Conservation (phyloP, 768 basidiomycete genomes). For the Serendipita indica region DNA sequence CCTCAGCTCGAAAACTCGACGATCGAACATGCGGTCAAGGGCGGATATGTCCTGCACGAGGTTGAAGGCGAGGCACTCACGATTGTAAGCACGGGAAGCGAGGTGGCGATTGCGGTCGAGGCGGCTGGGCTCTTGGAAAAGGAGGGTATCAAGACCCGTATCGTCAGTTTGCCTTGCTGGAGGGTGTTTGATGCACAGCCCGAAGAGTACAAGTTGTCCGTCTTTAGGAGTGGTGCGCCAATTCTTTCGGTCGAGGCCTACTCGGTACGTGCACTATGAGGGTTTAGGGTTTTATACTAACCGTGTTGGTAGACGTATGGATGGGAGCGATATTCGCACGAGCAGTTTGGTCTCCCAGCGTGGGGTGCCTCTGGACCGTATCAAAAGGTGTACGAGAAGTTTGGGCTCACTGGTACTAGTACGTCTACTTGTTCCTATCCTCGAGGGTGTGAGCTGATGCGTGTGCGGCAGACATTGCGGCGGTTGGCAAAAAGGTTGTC, state of each 20-base stretch:
- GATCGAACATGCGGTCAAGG: constrained; percentile 67
- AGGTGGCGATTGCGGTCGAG: constrained; percentile 77
- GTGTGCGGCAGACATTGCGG: constrained; percentile 46
- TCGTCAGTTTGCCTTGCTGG: constrained; percentile 86
- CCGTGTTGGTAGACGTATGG: constrained; percentile 39
- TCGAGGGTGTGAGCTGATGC: constrained; percentile 10
- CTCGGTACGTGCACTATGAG: constrained; percentile 26
- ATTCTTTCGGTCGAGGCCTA: constrained; percentile 82
- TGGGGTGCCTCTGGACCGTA: constrained; percentile 91
- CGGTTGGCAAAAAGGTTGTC: constrained; percentile 71
- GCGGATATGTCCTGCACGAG: constrained; percentile 84
- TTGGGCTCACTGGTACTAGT: constrained; percentile 56
- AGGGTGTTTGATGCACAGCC: constrained; percentile 73
- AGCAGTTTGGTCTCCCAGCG: constrained; percentile 58
- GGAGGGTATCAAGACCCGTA: constrained; percentile 63
- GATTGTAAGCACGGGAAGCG: constrained; percentile 78
- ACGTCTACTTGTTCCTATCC: not conserved
- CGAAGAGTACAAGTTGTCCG: constrained; percentile 63
- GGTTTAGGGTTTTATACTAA: constrained; percentile 11
- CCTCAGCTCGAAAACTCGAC: constrained; percentile 82
- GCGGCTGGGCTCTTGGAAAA: constrained; percentile 65
- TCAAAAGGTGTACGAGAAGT: constrained; percentile 81
- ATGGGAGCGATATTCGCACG: constrained; percentile 84
- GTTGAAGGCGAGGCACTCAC: constrained; percentile 69
- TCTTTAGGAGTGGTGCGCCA: constrained; percentile 78